Evolutionary conservation across 1,284 basidiomycete species (phyloP).

Genomic region (Mycosarcoma maydis): DNA sequence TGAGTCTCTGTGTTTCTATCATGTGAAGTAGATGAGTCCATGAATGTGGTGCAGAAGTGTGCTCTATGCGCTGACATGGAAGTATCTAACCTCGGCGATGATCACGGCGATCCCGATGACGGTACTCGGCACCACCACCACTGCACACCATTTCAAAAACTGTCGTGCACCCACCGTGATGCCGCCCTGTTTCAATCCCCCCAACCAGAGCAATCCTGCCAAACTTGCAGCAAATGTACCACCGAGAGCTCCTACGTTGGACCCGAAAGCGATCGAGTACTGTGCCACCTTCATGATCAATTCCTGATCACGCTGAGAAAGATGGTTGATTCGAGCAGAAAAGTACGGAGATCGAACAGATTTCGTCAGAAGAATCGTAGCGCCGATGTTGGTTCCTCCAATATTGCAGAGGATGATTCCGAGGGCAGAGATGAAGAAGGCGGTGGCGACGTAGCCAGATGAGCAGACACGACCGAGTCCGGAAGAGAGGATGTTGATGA

Average conservation of each 20-base stretch:
- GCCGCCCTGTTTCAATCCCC: conserved; percentile 81
- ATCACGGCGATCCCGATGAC: conserved; percentile 64
- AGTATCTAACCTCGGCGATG: conserved; percentile 60
- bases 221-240: conserved; percentile 90
- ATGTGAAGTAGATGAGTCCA: neutral
- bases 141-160: conserved; percentile 80
- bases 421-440: conserved; percentile 71
- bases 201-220: conserved; percentile 87
- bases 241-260: conserved; percentile 90
- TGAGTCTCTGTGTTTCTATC: neutral
- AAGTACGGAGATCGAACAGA: conserved; percentile 70
- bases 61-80: conserved; percentile 34
- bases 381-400: conserved; percentile 93
- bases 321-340: conserved; percentile 2
- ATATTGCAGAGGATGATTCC: conserved; percentile 84
- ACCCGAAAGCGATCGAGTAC: conserved; percentile 79
- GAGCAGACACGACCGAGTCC: conserved; percentile 73
- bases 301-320: conserved; percentile 16
- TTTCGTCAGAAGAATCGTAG: conserved; percentile 85
- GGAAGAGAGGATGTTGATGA: conserved; percentile 83
- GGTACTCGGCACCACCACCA: conserved; percentile 66
- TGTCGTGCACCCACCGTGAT: conserved; percentile 75
- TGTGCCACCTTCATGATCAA: conserved; percentile 66
- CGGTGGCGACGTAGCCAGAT: conserved; percentile 68
- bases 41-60: neutral